A percentile compares a stretch with the other conserved stretches of the same genome.
Evolutionary conservation across 495 filamentous ascomycete species (phyloP).

Genomic region (Physcia stellaris): DNA sequence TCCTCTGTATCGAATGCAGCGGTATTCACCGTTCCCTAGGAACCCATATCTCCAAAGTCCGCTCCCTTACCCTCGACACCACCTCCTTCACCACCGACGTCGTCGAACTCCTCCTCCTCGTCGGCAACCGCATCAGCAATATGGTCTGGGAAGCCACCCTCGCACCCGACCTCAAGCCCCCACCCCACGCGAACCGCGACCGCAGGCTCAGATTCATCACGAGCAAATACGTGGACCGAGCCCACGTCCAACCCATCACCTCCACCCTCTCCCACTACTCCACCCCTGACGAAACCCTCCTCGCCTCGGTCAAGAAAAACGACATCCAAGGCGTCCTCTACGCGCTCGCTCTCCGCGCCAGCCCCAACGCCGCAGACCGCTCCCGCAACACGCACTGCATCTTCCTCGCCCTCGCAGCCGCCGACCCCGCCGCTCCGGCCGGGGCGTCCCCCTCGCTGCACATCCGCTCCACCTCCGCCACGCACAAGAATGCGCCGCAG

Average conservation of each 20-base stretch:
- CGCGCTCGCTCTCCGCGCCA: constrained; percentile 74
- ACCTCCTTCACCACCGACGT: constrained; percentile 93
- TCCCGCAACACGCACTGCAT: constrained; percentile 77
- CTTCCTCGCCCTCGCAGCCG: constrained; percentile 85
- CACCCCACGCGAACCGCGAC: constrained; percentile 65
- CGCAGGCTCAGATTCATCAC: constrained; percentile 88
- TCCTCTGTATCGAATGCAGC: constrained; percentile 96
- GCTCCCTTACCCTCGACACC: constrained; percentile 89
- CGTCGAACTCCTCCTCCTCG: constrained; percentile 79
- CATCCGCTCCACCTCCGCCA: constrained; percentile 4
- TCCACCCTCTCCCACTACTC: constrained; percentile 60
- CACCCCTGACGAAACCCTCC: constrained; percentile 74
- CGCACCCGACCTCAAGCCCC: constrained; percentile 56
- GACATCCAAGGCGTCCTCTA: constrained; percentile 86
- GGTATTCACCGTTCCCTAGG: constrained; percentile 94
- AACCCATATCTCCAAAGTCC: constrained; percentile 94
- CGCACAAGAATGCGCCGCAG: constrained; percentile 17
- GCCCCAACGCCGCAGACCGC: constrained; percentile 76
- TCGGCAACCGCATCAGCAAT: constrained; percentile 91
- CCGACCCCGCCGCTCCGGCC: constrained; percentile 65
- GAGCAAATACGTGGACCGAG: constrained; percentile 77
- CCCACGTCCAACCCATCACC: constrained; percentile 67
- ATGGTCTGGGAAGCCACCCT: constrained; percentile 90
- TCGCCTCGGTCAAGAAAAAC: constrained; percentile 90
- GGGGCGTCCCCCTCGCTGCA: constrained; percentile 25